Conservation (phyloP, 2,329 filamentous ascomycete species). For the Penicillium sp. region DNA sequence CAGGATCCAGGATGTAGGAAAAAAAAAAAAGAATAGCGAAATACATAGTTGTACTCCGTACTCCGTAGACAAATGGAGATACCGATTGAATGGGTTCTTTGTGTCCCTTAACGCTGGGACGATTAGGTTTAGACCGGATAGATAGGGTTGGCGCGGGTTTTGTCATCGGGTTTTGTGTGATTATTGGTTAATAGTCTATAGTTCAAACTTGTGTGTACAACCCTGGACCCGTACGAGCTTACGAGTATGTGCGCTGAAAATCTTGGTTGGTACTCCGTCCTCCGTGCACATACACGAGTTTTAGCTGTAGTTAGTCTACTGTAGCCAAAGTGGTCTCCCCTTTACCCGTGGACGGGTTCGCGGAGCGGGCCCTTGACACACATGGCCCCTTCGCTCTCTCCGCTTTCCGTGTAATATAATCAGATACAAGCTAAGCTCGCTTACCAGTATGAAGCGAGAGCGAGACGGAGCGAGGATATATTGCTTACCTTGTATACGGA, state of each 20-base stretch:
- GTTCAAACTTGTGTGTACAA: neutral
- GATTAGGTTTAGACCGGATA: conserved; percentile 9
- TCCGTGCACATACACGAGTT: no score
- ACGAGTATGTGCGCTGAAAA: neutral
- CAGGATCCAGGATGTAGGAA: neutral
- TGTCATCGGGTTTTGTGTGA: neutral
- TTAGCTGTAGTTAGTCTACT: no score
- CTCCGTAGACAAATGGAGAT: neutral
- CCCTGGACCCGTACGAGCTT: neutral
- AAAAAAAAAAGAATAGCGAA: neutral
- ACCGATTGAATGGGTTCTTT: conserved; percentile 1
- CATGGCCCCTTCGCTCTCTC: conserved; percentile 1
- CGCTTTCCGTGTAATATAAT: neutral
- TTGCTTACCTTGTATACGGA: no score
- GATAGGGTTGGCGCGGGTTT: conserved; percentile 1
- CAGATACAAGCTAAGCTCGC: neutral
- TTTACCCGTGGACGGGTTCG: neutral
- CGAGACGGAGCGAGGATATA: neutral
- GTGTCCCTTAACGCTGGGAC: neutral
- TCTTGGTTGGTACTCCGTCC: neutral
- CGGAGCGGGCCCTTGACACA: neutral
- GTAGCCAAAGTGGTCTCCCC: neutral
- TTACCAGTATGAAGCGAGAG: neutral
- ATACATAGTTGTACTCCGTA: neutral
- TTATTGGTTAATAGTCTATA: neutral